Evolutionary conservation across 202 grass and related monocot species (phyloP).

Genomic region (Brachypodium distachyon): DNA sequence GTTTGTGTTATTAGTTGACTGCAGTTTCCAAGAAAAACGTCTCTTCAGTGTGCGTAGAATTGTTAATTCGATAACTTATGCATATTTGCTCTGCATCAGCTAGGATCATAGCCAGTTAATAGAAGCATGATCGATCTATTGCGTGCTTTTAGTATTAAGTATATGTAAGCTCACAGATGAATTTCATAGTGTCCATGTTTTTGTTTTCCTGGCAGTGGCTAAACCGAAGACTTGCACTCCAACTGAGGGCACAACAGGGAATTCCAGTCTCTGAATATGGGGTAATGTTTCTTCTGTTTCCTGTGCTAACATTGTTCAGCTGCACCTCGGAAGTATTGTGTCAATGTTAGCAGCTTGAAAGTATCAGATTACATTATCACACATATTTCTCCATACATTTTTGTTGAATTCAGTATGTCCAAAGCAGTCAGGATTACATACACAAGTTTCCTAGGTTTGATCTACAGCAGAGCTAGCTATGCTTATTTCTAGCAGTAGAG

Average conservation of each 20-base stretch:
- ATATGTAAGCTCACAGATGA: background rate
- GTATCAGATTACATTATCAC: background rate
- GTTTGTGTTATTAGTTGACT: background rate
- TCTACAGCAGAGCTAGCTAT: background rate
- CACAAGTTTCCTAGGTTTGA: background rate
- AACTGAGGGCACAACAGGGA: slow-evolving; percentile 72
- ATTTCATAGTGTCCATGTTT: background rate
- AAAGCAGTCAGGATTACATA: background rate
- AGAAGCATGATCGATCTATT: background rate
- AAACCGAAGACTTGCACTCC: slow-evolving; percentile 63
- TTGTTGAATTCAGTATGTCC: background rate
- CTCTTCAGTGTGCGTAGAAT: no score
- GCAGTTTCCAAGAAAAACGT: background rate
- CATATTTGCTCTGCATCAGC: slow-evolving; percentile 1
- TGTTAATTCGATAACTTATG: background rate
- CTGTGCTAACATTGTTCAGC: background rate
- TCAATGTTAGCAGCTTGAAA: background rate
- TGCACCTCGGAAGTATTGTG: background rate
- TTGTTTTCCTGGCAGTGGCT: slow-evolving; percentile 60
- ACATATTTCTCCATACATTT: background rate
- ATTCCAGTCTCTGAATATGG: slow-evolving; percentile 95
- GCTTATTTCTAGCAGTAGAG: background rate
- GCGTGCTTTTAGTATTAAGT: background rate
- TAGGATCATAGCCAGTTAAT: slow-evolving; percentile 8
- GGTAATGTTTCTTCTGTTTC: slow-evolving; percentile 42